Percentiles rank a stretch among this genome's conserved stretches.
These are phyloP conservation scores for Cryptosporidium sp. DNA, from an alignment of 169 alveolate species.

Conservation along the genomic window DNA sequence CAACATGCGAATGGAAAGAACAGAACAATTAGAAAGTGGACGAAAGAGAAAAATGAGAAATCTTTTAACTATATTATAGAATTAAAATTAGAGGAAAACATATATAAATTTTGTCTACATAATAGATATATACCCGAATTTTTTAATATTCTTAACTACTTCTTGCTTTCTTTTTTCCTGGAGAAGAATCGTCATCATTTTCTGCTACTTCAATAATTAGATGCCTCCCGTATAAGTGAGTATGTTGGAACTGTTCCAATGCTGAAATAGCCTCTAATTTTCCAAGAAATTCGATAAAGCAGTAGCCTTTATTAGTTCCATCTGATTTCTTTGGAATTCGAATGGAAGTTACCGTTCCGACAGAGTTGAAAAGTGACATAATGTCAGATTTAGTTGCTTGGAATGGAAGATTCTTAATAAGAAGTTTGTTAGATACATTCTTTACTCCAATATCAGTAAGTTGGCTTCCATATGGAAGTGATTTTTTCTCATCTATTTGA, in stretches of 20 bases:
- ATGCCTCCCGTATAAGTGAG: conserved; percentile 94
- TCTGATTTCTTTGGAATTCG: conserved; percentile 93
- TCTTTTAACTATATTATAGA: not conserved
- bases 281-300: conserved; percentile 92
- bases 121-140: not conserved
- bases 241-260: conserved; percentile 88
- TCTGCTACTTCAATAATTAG: conserved; percentile 90
- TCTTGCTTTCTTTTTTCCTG: not conserved
- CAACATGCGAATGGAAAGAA: not conserved
- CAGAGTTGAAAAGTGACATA: conserved; percentile 88
- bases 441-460: conserved; percentile 71
- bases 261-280: conserved; percentile 91
- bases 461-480: conserved; percentile 1
- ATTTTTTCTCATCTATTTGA: conserved; percentile 18
- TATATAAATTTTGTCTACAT: not conserved
- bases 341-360: conserved; percentile 89
- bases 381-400: conserved; percentile 93
- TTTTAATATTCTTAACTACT: not conserved
- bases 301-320: conserved; percentile 93
- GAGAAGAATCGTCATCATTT: conserved; percentile 50
- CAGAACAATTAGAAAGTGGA: not conserved
- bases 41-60: not conserved
- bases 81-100: conserved; percentile 1
- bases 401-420: conserved; percentile 94
- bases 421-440: conserved; percentile 85